phyloP scores from a whole-genome alignment of 208 protist genomes.

The Leishmania martiniquensis region DNA sequence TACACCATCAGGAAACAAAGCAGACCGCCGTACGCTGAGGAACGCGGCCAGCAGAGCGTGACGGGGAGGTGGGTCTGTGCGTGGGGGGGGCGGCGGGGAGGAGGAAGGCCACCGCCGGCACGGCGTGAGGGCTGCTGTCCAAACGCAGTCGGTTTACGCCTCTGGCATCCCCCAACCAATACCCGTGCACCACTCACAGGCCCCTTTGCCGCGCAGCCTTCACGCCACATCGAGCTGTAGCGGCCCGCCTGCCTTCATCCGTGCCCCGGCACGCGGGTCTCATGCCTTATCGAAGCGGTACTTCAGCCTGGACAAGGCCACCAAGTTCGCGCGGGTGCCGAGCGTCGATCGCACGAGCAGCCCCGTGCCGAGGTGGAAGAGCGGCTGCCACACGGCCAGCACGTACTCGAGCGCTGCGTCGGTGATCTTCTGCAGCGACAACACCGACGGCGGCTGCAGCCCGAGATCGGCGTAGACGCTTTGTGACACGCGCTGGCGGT shows the following conservation, averaged over 20 bases:
- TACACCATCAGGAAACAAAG: too few relatives aligned
- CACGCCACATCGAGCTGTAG: not conserved
- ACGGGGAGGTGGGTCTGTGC: not conserved
- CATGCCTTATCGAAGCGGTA: constrained; percentile 76
- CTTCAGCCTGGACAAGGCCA: constrained; percentile 53
- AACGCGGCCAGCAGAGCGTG: not conserved
- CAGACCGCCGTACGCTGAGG: too few relatives aligned
- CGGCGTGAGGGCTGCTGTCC: not conserved
- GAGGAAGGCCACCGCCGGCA: not conserved
- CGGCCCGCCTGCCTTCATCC: not conserved
- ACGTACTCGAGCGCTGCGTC: constrained; percentile 45
- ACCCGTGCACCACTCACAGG: not conserved
- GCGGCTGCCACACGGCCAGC: constrained; percentile 72
- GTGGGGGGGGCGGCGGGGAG: not conserved
- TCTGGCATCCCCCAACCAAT: too few relatives aligned
- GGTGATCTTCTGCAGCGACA: constrained; percentile 13
- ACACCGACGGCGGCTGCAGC: constrained; percentile 16
- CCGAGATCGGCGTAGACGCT: constrained; percentile 11
- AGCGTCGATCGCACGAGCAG: constrained; percentile 49
- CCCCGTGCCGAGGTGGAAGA: constrained; percentile 58
- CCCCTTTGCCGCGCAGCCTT: not conserved
- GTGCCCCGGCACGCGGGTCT: not conserved
- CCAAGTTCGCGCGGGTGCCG: constrained; percentile 47
- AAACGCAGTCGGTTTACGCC: not conserved
- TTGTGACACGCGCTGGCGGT: constrained; percentile 12